Evolutionary conservation across 192 early-diverging fungal genomes (phyloP).

Genomic region (Oehlia diaphana): DNA sequence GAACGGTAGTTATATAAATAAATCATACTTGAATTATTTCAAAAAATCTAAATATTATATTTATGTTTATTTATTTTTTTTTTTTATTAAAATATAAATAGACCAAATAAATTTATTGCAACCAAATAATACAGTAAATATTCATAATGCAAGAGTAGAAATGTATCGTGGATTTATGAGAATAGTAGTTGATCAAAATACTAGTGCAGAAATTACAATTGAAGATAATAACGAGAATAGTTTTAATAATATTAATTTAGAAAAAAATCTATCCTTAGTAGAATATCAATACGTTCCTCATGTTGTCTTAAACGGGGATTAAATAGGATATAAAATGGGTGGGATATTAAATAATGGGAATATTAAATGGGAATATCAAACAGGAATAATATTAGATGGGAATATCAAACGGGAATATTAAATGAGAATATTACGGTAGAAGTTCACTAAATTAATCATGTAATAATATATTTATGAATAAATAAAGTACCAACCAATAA

Average conservation of each 20-base stretch:
- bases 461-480: too few relatives aligned
- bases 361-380: too few relatives aligned
- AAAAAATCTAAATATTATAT: too few relatives aligned
- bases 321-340: too few relatives aligned
- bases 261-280: not conserved
- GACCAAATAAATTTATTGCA: constrained; percentile 18
- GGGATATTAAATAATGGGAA: too few relatives aligned
- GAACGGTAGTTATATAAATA: constrained; percentile 2
- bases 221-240: not conserved
- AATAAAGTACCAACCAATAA: not conserved
- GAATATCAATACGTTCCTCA: not conserved
- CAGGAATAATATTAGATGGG: too few relatives aligned
- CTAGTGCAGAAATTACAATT: constrained; percentile 4
- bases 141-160: constrained; percentile 28
- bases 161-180: constrained; percentile 34
- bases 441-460: too few relatives aligned
- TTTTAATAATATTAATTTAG: not conserved
- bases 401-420: too few relatives aligned
- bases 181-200: constrained; percentile 24
- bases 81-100: not conserved
- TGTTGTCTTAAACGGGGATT: not conserved
- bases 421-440: too few relatives aligned
- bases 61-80: not conserved
- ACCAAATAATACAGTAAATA: not conserved
- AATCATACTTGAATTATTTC: not conserved